Conservation (phyloP, 2,329 filamentous ascomycete genomes). For the Polychaeton citri region DNA sequence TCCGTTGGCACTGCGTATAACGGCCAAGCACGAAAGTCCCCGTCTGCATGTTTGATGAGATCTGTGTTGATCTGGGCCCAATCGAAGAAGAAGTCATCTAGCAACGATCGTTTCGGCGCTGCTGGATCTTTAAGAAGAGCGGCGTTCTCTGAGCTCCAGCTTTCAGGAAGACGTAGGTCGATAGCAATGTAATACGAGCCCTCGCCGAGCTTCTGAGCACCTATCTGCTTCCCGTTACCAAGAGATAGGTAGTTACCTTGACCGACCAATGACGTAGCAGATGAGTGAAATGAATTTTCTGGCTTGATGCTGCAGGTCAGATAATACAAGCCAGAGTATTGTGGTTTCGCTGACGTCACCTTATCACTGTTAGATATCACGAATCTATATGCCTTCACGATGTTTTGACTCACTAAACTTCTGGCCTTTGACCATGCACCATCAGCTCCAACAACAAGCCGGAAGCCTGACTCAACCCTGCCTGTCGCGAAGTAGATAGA, state of each 20-base stretch:
- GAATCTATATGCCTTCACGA: no score
- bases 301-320: slow-evolving; percentile 20
- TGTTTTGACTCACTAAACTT: slow-evolving; percentile 17
- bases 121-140: slow-evolving; percentile 20
- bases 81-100: slow-evolving; percentile 27
- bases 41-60: slow-evolving; percentile 28
- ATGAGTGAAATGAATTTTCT: slow-evolving; percentile 13
- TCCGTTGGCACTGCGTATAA: slow-evolving; percentile 43
- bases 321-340: slow-evolving; percentile 22
- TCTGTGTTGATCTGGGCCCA: slow-evolving; percentile 32
- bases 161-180: slow-evolving; percentile 9
- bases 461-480: slow-evolving; percentile 21
- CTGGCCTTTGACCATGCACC: slow-evolving; percentile 32
- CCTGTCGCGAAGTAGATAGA: slow-evolving; percentile 20
- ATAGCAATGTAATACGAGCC: slow-evolving; percentile 10
- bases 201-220: slow-evolving; percentile 10
- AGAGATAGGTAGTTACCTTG: slow-evolving; percentile 17
- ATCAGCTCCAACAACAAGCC: slow-evolving; percentile 36
- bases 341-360: slow-evolving; percentile 22
- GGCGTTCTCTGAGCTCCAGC: slow-evolving; percentile 6
- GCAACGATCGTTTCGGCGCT: slow-evolving; percentile 24
- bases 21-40: slow-evolving; percentile 24
- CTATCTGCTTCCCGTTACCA: slow-evolving; percentile 8
- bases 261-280: slow-evolving; percentile 17
- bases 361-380: no score